Base-by-base conservation (phyloP, 2,329 filamentous ascomycete genomes). In the Basipetospora chlamydospora region DNA sequence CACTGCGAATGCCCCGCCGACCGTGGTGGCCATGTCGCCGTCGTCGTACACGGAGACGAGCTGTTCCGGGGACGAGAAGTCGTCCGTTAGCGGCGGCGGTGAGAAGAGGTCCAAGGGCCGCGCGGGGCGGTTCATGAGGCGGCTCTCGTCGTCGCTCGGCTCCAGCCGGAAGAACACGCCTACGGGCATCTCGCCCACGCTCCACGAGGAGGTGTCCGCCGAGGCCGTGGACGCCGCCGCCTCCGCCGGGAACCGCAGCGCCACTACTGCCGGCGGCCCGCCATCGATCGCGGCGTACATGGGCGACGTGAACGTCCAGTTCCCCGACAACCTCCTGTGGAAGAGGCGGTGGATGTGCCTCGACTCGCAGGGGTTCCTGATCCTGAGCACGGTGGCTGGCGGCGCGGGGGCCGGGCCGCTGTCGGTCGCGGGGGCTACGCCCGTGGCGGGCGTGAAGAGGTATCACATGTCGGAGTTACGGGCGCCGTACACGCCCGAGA, bases 321-420 rank as follows among this genome's bases (percentile, higher is more conserved):
- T 98, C 53, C 90, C 90, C 0, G 88, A 96, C 52, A 93, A 85
- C 38, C 67, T 98, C 32, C 68, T 98, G 10, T 98, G 90, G 90
- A 98, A 96, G 63, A 80, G 88, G 38, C 77, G 90, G 41, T 86
- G 80, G 49, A 77, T 95, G 58, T 80, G 80, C 44, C 73, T 98
- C 39, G 87, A 96, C 54, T 74, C 77, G 7, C 69, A 80, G 41
- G 90, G 88, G 13, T 86, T 81, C 56, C 63, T 98, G 26, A 77
- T 93, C 40, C 69, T 98, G 42, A 82, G 78, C 28, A 69, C 77
- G 7, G 70, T 78, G 13, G 53, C 49, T 10, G 44, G 46, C 3
- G 49, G 50, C 30, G 53, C 53, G 26, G n/a, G n/a, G n/a, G n/a
- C n/a, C n/a, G 58, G 71, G 44, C 47, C 64, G 51, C 59, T 70